phyloP scores from a whole-genome alignment of 306 rosid species.

The Medicago lupulina region DNA sequence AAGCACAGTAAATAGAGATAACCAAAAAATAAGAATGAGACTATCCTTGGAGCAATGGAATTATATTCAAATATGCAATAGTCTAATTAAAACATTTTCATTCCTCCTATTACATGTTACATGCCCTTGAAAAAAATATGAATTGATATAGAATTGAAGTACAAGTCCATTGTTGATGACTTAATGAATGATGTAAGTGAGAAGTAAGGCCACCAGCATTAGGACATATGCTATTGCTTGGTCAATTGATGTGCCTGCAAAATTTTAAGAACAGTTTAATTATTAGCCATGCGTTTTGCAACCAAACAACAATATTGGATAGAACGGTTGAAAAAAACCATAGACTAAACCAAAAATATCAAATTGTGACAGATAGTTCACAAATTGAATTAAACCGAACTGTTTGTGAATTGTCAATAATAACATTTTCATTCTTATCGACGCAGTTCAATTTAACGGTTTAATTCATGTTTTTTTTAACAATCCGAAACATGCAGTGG shows the following conservation, averaged over 20 bases:
- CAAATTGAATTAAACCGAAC: too few species aligned
- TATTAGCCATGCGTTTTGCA: background rate
- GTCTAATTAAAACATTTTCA: background rate
- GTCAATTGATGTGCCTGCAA: slow-evolving; percentile 77
- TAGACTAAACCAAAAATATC: too few species aligned
- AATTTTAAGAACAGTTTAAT: slow-evolving; percentile 4
- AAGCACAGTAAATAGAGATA: background rate
- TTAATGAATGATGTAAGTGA: slow-evolving; percentile 82
- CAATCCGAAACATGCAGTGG: background rate
- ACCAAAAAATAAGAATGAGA: slow-evolving; percentile 13
- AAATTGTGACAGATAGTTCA: too few species aligned
- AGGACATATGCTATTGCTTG: slow-evolving; percentile 74
- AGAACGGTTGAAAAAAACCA: too few species aligned
- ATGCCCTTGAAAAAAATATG: background rate
- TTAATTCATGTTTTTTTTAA: background rate
- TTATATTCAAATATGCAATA: slow-evolving; percentile 3
- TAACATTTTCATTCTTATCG: too few species aligned
- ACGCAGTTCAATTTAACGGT: background rate
- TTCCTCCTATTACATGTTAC: slow-evolving; percentile 20
- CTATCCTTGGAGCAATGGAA: slow-evolving; percentile 28
- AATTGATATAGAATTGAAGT: background rate
- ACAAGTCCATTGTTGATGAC: background rate
- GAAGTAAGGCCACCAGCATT: slow-evolving; percentile 73
- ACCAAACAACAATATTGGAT: background rate
- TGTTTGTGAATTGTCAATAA: too few species aligned